phyloP scores from a whole-genome alignment of 2,329 filamentous ascomycete genomes.

The Fusarium sp. region DNA sequence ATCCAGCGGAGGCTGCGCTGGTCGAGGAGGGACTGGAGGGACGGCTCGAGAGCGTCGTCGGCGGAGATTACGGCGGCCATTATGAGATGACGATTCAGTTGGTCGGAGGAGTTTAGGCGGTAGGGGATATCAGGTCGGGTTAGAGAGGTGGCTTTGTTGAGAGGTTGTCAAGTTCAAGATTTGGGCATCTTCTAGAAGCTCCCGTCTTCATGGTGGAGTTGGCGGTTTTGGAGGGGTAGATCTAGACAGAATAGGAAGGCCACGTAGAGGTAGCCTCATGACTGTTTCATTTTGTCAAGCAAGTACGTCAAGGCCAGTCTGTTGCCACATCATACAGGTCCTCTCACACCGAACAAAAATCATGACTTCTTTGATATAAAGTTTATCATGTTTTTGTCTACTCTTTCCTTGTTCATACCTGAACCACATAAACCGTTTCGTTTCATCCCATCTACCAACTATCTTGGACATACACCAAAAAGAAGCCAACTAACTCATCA shows the following conservation, averaged over 20 bases:
- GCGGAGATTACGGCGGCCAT: constrained; percentile 54
- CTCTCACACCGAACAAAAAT: neutral
- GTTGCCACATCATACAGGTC: neutral
- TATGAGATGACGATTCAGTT: constrained; percentile 5
- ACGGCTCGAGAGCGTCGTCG: constrained; percentile 85
- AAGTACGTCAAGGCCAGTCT: neutral
- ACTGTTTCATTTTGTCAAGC: constrained; percentile 20
- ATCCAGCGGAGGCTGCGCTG: constrained; percentile 97
- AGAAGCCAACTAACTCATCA: neutral
- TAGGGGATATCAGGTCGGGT: neutral
- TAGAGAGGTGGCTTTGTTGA: neutral
- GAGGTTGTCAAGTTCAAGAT: constrained; percentile 27
- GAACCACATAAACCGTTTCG: neutral
- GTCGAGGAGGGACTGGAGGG: constrained; percentile 92
- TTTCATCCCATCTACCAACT: neutral
- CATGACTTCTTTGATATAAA: neutral
- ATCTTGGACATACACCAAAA: neutral
- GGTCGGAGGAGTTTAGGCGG: neutral
- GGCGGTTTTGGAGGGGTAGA: constrained; percentile 34
- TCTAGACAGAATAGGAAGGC: constrained; percentile 16
- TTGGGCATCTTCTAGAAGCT: constrained; percentile 43
- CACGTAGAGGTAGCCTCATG: neutral
- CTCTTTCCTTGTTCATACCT: neutral
- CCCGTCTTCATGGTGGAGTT: constrained; percentile 33
- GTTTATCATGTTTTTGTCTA: neutral